phyloP scores from a whole-genome alignment of 108 stramenopile genomes.

The Fragilaria radians region DNA sequence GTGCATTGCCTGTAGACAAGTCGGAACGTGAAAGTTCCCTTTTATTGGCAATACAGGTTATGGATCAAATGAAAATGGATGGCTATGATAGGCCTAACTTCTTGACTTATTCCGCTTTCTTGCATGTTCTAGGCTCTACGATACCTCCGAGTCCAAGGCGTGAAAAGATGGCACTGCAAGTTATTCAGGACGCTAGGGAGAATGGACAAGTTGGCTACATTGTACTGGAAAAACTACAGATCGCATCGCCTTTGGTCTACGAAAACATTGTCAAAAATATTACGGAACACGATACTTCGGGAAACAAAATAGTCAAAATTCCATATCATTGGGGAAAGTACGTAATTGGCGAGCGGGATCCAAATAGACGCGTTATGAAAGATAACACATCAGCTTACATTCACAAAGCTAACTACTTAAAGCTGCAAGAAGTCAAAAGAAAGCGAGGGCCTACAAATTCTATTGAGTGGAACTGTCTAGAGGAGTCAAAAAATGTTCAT shows the following conservation, averaged over 20 bases:
- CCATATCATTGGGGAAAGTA: not conserved
- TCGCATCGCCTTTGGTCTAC: slow-evolving; percentile 17
- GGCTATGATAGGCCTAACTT: slow-evolving; percentile 46
- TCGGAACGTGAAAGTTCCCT: slow-evolving; percentile 36
- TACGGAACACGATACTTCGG: not conserved
- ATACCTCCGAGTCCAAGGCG: slow-evolving; percentile 30
- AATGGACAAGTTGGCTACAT: slow-evolving; percentile 51
- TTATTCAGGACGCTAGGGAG: slow-evolving; percentile 34
- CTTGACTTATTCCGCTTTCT: slow-evolving; percentile 52
- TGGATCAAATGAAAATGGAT: slow-evolving; percentile 18
- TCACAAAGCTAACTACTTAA: not conserved
- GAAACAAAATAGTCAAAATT: not conserved
- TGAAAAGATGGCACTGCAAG: slow-evolving; percentile 20
- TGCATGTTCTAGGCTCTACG: slow-evolving; percentile 40
- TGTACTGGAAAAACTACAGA: slow-evolving; percentile 47
- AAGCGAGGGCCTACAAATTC: not conserved
- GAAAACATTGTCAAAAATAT: slow-evolving; percentile 1
- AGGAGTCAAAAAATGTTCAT: not conserved
- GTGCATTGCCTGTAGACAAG: slow-evolving; percentile 39
- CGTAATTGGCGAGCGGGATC: not conserved
- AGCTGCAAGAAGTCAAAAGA: slow-evolving; percentile 1
- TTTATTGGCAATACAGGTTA: slow-evolving; percentile 13
- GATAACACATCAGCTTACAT: not conserved
- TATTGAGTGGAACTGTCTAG: no score
- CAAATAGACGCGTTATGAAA: not conserved